Evolutionary conservation across 306 rosid genomes (phyloP).

Genomic region (Vachellia pachyceras): DNA sequence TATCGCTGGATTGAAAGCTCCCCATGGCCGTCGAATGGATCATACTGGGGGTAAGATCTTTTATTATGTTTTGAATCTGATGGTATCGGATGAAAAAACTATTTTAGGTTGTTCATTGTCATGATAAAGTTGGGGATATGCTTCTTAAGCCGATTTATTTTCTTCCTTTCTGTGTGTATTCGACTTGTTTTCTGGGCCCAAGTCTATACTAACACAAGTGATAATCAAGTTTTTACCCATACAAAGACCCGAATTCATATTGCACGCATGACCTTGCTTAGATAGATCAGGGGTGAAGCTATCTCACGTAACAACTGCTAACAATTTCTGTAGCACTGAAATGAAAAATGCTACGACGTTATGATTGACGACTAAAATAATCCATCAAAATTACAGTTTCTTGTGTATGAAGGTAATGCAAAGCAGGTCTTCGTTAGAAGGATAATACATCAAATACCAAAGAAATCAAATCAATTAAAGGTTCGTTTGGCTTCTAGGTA

Average conservation of each 20-base stretch:
- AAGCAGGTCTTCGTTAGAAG: too few relatives aligned
- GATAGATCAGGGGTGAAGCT: neutral
- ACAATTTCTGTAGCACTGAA: too few relatives aligned
- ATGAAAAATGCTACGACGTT: too few relatives aligned
- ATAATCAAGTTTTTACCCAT: neutral
- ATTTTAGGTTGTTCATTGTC: neutral
- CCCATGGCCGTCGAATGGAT: constrained; percentile 99
- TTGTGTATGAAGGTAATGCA: too few relatives aligned
- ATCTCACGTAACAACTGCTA: too few relatives aligned
- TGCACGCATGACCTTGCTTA: neutral
- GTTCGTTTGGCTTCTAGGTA: too few relatives aligned
- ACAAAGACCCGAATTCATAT: neutral
- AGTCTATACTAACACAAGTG: neutral
- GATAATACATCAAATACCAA: too few relatives aligned
- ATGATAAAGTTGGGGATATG: neutral
- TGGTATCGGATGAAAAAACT: constrained; percentile 11
- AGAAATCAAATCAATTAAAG: too few relatives aligned
- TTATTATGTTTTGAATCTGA: constrained; percentile 7
- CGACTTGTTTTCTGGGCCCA: neutral
- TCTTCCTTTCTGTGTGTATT: neutral
- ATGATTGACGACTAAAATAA: too few relatives aligned
- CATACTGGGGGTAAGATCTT: constrained; percentile 86
- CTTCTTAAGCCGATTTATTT: neutral
- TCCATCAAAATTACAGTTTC: too few relatives aligned
- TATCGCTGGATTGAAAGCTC: constrained; percentile 98